These are phyloP conservation scores for Kazachstania sp. DNA, from an alignment of 1,139 yeast genomes.

Conservation along the genomic window DNA sequence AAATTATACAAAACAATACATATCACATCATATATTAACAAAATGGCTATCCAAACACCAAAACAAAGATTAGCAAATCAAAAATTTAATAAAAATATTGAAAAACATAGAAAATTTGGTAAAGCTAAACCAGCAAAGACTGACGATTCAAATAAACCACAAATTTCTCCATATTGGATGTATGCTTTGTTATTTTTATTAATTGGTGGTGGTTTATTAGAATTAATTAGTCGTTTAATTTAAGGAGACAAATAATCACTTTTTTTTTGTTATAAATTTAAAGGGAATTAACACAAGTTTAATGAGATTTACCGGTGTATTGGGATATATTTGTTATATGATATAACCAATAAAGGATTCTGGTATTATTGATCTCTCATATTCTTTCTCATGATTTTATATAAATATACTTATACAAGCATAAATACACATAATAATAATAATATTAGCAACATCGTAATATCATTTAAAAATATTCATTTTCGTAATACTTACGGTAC, in stretches of 20 bases:
- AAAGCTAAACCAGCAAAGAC: slow-evolving; percentile 41
- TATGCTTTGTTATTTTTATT: slow-evolving; percentile 58
- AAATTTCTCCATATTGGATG: slow-evolving; percentile 41
- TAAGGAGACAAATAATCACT: slow-evolving; percentile 17
- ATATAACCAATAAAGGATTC: no score
- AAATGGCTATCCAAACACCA: slow-evolving; percentile 56
- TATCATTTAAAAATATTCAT: neutral
- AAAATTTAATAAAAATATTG: slow-evolving; percentile 67
- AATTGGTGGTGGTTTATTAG: slow-evolving; percentile 77
- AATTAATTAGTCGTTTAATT: slow-evolving; percentile 48
- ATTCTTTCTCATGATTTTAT: no score
- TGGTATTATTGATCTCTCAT: no score
- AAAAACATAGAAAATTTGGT: slow-evolving; percentile 55
- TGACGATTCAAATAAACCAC: slow-evolving; percentile 46
- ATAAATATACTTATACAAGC: no score
- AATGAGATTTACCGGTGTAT: no score
- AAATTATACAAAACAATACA: neutral
- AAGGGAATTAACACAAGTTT: no score
- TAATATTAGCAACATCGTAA: neutral
- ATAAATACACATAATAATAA: neutral
- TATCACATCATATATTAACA: neutral
- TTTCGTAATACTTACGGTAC: no score
- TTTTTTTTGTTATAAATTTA: no score
- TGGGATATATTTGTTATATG: no score
- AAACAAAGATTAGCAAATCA: slow-evolving; percentile 78